Evolutionary conservation across 805 yeast species (phyloP), one percentile per base, ranked within the genome.

Genomic region (Saturnispora galanensis): DNA sequence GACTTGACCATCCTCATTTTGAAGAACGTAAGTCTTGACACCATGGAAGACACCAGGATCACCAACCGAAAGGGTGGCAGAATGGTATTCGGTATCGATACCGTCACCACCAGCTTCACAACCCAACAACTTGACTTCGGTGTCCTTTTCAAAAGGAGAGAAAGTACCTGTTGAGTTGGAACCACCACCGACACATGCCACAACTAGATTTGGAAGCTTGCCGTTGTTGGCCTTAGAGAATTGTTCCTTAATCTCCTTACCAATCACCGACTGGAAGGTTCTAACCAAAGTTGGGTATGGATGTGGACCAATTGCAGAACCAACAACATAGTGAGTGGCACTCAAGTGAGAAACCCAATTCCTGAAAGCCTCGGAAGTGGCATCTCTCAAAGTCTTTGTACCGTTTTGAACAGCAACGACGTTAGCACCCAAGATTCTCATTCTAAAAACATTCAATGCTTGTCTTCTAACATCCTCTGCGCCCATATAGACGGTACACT

Each of bases 81-180:
- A 85, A 64, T 93, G 97, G 56, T 76, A 71, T n/a, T 71, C 76
- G 26, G 97, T 82, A 58, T 86, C 87, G 42, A 90, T 53, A 61
- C 99, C 99, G 55, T 86, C 95, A 65, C 99, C 99, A 63, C 96
- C 99, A 41, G 99, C 99, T 70, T 93, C 99, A 49, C 89, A 87
- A 63, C 99, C 99, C 29, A 89, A 67, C 60, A 93, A 69, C 59
- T 76, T 77, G 38, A 93, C 99, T 8, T 76, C 68, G 12, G 61
- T 52, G 61, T 88, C 96, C 13, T 85, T 70, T 61, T 87, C 94
- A 60, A 93, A 93, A 44, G 97, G 97, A 17, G 87, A 80, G 66
- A 93, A 93, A 76, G 90, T 79, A 63, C 99, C 99, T 30, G 94
- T 79, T 42, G 96, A 82, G 73, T 93, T 93, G 15, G 96, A 87